Base-by-base conservation (phyloP, 2,329 filamentous ascomycete species). In the Fusarium globosum region DNA sequence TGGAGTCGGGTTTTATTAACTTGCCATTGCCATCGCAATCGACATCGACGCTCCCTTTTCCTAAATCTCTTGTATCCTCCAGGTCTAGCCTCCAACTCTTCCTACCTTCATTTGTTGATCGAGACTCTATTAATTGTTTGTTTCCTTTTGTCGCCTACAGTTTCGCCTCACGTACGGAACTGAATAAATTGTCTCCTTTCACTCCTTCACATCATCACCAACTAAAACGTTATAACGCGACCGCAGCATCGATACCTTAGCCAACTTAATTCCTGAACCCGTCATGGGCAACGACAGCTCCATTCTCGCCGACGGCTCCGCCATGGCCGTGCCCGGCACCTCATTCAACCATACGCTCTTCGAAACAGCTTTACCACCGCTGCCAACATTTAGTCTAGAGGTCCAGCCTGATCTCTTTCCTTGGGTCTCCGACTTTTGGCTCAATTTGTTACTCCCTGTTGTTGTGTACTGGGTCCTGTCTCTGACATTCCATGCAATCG, bases 381-480 rank as follows among this genome's bases (percentile, higher is more conserved):
- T 98, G 49, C 96, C 96, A 55, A 83, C 88, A n/a, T 98, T 97
- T 85, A 90, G 90, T 30, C 85, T 96, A 64, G 86, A 86, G 73
- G 90, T 91, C 14, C 90, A 92, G 51, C 88, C 91, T 70, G 90
- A 94, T 64, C 86, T 98, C 62, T 82, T 98, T 68, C 85, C 94
- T 46, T 93, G 92, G 83, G 88, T 97, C 23, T 90, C 95, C 67
- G 96, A 99, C 84, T 92, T 93, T 79, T 91, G 93, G 82, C 85
- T 97, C 35, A 90, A 93, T 51, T 86, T 97, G 67, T 82, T 95
- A 52, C 85, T 93, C 20, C 95, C 95, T 36, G 88, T 98, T 69
- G 81, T 94, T 77, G 93, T 92, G 65, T 99, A 99, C 88, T 99
- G 96, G 96, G 83, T 85, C 28, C 84, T 97, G 38, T 98, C 96